A percentile compares a stretch with the other conserved stretches of the same genome.
These are phyloP conservation scores for Taxillus chinensis DNA, from an alignment of 164 flowering plant species.

Conservation along the genomic window DNA sequence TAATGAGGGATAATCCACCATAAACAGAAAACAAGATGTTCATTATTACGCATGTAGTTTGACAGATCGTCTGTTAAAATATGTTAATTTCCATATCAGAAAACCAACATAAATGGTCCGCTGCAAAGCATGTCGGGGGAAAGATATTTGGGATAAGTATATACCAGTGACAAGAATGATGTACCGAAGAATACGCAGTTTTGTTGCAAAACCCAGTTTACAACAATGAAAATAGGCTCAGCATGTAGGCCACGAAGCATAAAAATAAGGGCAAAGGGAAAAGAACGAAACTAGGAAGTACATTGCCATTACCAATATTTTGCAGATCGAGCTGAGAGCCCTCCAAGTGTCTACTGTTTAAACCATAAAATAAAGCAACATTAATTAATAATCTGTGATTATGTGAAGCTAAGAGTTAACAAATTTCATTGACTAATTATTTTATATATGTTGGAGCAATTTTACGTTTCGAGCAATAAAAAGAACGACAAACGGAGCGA, in stretches of 20 bases:
- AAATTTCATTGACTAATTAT: background rate
- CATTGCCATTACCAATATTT: slow-evolving; percentile 61
- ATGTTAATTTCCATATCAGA: background rate
- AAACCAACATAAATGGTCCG: background rate
- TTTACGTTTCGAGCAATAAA: slow-evolving; percentile 89
- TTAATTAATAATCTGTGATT: background rate
- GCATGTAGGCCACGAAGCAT: background rate
- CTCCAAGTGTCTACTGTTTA: slow-evolving; percentile 87
- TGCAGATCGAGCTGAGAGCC: slow-evolving; percentile 41
- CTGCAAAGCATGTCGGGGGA: background rate
- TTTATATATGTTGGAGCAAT: background rate
- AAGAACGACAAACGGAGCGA: slow-evolving; percentile 73
- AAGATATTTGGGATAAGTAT: background rate
- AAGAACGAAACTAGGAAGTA: slow-evolving; percentile 1
- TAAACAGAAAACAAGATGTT: slow-evolving; percentile 86
- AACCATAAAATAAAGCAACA: slow-evolving; percentile 1
- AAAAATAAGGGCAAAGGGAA: background rate
- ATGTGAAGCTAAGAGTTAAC: no score
- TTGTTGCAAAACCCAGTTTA: slow-evolving; percentile 83
- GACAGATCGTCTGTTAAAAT: slow-evolving; percentile 9
- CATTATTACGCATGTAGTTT: slow-evolving; percentile 74
- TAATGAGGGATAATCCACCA: slow-evolving; percentile 38
- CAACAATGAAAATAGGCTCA: slow-evolving; percentile 44
- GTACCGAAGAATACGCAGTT: slow-evolving; percentile 57
- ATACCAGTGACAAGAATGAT: slow-evolving; percentile 87